Evolutionary conservation across 2,329 filamentous ascomycete genomes (phyloP).

Genomic region (Aspergillus pseudoviridinutans): DNA sequence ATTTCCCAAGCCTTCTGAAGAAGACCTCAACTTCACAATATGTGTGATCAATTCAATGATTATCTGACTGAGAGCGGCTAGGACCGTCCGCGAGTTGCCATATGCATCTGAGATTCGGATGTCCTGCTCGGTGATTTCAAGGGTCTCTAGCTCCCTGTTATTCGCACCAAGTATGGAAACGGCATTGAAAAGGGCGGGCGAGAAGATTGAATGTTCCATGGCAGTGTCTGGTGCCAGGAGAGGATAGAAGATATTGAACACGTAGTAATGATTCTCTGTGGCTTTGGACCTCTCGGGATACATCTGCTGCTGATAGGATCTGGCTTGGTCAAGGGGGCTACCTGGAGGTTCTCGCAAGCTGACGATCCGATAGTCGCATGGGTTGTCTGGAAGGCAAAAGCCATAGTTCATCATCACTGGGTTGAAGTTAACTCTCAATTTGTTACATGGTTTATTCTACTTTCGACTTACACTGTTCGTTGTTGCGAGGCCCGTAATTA

Average conservation of each 20-base stretch:
- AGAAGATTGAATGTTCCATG: conserved; percentile 42
- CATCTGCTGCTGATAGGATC: conserved; percentile 29
- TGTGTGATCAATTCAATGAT: conserved; percentile 39
- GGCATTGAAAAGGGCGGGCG: conserved; percentile 40
- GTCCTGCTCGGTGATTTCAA: conserved; percentile 28
- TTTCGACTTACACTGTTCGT: conserved; percentile 54
- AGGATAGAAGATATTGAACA: conserved; percentile 45
- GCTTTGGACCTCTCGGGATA: conserved; percentile 29
- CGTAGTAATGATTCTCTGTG: conserved; percentile 38
- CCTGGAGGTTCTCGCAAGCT: conserved; percentile 37
- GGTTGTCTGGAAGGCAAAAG: conserved; percentile 42
- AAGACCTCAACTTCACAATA: conserved; percentile 31
- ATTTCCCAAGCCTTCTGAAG: conserved; percentile 22
- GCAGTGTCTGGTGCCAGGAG: conserved; percentile 27
- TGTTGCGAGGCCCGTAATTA: conserved; percentile 73
- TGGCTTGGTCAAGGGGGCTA: conserved; percentile 36
- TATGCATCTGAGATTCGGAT: conserved; percentile 29
- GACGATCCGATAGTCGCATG: conserved; percentile 43
- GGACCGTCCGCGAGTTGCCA: conserved; percentile 34
- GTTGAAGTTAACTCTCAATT: not conserved
- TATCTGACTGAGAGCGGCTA: conserved; percentile 41
- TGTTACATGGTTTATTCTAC: not conserved
- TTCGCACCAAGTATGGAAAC: conserved; percentile 41
- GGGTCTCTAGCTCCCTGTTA: conserved; percentile 35
- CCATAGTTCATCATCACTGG: conserved; percentile 45